Conservation (phyloP, 1,284 basidiomycete species). For the Tremellales sp. region DNA sequence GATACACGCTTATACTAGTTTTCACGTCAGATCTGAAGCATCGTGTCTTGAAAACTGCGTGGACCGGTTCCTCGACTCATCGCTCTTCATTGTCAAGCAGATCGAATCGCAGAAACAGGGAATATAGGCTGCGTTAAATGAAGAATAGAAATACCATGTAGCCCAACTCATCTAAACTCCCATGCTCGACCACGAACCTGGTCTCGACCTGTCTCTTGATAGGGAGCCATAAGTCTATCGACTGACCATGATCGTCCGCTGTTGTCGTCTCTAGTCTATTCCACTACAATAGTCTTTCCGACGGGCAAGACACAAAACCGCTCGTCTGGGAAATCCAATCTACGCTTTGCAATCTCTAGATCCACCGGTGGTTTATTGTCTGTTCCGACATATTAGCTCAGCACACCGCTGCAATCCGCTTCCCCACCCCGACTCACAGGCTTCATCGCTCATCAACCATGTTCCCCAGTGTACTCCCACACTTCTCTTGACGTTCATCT, state of each 20-base stretch:
- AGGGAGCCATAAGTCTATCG: too few relatives aligned
- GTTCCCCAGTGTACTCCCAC: slow-evolving; percentile 53
- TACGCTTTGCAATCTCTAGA: slow-evolving; percentile 34
- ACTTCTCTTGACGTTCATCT: slow-evolving; percentile 40
- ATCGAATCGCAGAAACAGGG: slow-evolving; percentile 58
- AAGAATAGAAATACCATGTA: too few relatives aligned
- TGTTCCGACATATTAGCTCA: slow-evolving; percentile 8
- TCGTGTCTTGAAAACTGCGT: slow-evolving; percentile 87
- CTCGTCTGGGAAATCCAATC: slow-evolving; percentile 31
- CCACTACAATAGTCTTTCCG: slow-evolving; percentile 39
- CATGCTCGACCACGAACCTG: too few relatives aligned
- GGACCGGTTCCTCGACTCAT: slow-evolving; percentile 90
- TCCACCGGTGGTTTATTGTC: slow-evolving; percentile 43
- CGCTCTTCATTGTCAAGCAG: slow-evolving; percentile 75
- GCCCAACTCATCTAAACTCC: too few relatives aligned
- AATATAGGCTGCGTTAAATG: slow-evolving; percentile 16
- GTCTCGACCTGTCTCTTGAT: too few relatives aligned
- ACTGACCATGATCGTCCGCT: too few relatives aligned
- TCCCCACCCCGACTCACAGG: slow-evolving; percentile 27
- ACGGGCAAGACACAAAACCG: slow-evolving; percentile 36
- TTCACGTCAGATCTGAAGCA: slow-evolving; percentile 57
- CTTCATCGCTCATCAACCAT: slow-evolving; percentile 51
- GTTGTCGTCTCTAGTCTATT: too few relatives aligned
- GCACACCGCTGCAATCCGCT: neutral
- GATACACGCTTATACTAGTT: neutral